A percentile compares a stretch with the other conserved stretches of the same genome.
Conservation (phyloP, 805 yeast species). For the Candida maesae region DNA sequence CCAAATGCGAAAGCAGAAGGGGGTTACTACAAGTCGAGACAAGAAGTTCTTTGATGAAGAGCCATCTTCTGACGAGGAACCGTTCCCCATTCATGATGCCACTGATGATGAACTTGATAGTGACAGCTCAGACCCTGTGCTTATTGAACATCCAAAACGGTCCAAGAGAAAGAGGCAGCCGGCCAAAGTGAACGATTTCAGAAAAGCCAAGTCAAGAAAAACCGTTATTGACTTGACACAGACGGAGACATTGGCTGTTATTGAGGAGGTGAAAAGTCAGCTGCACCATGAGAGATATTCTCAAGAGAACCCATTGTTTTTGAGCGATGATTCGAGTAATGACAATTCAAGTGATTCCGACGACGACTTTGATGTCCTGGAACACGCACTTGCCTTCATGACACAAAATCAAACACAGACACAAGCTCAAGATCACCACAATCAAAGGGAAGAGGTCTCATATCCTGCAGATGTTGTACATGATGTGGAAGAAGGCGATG, state of each 20-base stretch:
- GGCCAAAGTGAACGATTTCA: background rate
- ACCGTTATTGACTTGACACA: background rate
- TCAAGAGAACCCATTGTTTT: background rate
- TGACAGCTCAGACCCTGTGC: conserved; percentile 1
- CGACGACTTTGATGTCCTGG: background rate
- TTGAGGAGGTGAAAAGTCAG: background rate
- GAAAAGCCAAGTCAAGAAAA: background rate
- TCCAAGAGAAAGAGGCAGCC: background rate
- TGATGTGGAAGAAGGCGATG: too few relatives aligned
- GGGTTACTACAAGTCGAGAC: background rate
- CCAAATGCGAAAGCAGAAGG: background rate
- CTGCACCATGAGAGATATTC: background rate
- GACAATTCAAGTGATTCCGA: background rate
- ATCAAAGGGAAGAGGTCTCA: too few relatives aligned
- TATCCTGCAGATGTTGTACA: too few relatives aligned
- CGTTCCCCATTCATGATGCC: conserved; percentile 3
- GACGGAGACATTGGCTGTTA: background rate
- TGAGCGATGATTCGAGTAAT: background rate
- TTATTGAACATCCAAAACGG: too few relatives aligned
- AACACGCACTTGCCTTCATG: too few relatives aligned
- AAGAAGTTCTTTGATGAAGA: conserved; percentile 12
- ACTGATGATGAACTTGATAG: conserved; percentile 5
- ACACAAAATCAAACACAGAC: too few relatives aligned
- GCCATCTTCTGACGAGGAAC: conserved; percentile 15
- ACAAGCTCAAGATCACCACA: too few relatives aligned